phyloP scores from a whole-genome alignment of 2,329 filamentous ascomycete genomes.

The Pseudocercospora eumusae region DNA sequence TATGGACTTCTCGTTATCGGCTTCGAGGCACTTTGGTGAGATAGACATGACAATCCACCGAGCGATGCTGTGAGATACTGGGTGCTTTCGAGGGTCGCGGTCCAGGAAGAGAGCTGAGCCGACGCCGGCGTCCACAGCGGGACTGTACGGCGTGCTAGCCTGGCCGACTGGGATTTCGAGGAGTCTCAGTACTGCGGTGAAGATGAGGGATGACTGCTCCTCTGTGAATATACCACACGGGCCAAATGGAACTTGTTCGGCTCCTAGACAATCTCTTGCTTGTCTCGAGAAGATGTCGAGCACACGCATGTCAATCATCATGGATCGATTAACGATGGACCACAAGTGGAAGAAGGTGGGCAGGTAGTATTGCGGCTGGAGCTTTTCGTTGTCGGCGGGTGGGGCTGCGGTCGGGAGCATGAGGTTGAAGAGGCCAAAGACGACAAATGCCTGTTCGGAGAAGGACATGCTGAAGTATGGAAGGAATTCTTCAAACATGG shows the following conservation, averaged over 20 bases:
- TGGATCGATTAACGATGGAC: slow-evolving; percentile 89
- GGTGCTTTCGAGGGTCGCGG: slow-evolving; percentile 90
- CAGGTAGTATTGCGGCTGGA: slow-evolving; percentile 85
- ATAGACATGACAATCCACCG: slow-evolving; percentile 91
- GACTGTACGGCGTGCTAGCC: slow-evolving; percentile 86
- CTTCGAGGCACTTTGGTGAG: slow-evolving; percentile 76
- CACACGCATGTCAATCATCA: slow-evolving; percentile 80
- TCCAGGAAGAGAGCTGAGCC: slow-evolving; percentile 71
- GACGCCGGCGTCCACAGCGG: slow-evolving; percentile 74
- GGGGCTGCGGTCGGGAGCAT: slow-evolving; percentile 82
- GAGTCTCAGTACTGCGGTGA: slow-evolving; percentile 83
- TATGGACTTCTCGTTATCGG: slow-evolving; percentile 67
- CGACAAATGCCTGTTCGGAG: slow-evolving; percentile 86
- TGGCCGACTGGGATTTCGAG: slow-evolving; percentile 97
- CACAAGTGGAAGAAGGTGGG: slow-evolving; percentile 96
- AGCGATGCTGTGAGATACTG: slow-evolving; percentile 86
- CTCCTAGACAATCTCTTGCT: slow-evolving; percentile 77
- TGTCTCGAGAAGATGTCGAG: slow-evolving; percentile 87
- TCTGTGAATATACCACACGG: slow-evolving; percentile 88
- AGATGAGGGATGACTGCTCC: slow-evolving; percentile 89
- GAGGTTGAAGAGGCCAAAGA: slow-evolving; percentile 82
- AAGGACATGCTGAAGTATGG: slow-evolving; percentile 86
- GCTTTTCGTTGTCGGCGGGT: slow-evolving; percentile 67
- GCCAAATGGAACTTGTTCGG: slow-evolving; percentile 74
- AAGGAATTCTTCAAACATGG: slow-evolving; percentile 59